Conservation (phyloP, 116 monocot species). For the Cymodocea nodosa region DNA sequence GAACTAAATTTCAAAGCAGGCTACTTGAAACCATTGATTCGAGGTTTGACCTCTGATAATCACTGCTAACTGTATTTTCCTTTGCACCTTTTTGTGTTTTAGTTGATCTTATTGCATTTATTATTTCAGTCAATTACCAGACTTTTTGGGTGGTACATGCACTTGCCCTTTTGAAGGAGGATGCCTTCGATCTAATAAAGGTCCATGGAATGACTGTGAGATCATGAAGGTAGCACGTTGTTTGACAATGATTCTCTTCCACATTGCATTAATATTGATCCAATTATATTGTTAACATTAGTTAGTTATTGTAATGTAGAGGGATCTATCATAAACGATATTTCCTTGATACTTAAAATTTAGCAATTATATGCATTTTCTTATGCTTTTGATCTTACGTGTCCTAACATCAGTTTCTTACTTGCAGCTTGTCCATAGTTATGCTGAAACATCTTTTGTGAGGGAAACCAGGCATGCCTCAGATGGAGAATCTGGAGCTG, state of each 20-base stretch:
- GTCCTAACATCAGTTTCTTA: not conserved
- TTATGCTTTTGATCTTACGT: no score
- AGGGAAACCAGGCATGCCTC: constrained; percentile 36
- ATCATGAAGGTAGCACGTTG: constrained; percentile 58
- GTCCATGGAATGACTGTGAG: constrained; percentile 88
- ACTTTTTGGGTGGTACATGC: constrained; percentile 81
- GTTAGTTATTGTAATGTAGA: not conserved
- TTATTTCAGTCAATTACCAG: constrained; percentile 67
- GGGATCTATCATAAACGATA: not conserved
- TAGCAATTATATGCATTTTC: no score
- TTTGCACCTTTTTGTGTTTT: not conserved
- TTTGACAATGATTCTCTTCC: not conserved
- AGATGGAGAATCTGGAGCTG: constrained; percentile 28
- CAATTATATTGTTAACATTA: not conserved
- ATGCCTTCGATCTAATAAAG: constrained; percentile 80
- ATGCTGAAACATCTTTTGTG: constrained; percentile 35
- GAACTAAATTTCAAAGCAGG: constrained; percentile 20
- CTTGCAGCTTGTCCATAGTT: constrained; percentile 47
- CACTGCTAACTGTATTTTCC: not conserved
- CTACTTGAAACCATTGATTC: constrained; percentile 22
- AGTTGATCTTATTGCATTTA: constrained; percentile 2
- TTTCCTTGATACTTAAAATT: not conserved
- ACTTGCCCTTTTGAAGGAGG: constrained; percentile 57
- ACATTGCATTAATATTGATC: not conserved
- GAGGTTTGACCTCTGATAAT: constrained; percentile 5